Percentiles rank a stretch among this genome's conserved stretches.
These are phyloP conservation scores for Aspergillus sp. DNA, from an alignment of 2,329 filamentous ascomycete genomes.

Conservation along the genomic window DNA sequence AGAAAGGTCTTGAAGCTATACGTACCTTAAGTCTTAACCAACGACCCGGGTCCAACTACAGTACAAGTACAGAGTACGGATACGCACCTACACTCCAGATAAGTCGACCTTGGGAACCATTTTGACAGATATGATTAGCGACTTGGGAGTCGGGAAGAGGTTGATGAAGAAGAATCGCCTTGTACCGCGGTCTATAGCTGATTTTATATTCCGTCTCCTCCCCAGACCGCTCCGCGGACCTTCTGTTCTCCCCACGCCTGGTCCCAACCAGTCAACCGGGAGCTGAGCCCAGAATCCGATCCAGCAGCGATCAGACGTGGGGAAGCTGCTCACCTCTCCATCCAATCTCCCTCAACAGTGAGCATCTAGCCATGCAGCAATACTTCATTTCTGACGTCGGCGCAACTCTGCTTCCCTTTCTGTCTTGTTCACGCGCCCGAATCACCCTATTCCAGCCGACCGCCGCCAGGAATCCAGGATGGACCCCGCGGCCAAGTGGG, in stretches of 20 bases:
- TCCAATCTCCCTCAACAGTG: background rate
- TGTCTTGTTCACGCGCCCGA: background rate
- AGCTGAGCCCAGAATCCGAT: background rate
- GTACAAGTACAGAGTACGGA: too few species aligned
- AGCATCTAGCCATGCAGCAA: background rate
- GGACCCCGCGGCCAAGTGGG: background rate
- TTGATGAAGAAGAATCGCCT: background rate
- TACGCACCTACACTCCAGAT: background rate
- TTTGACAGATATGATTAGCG: background rate
- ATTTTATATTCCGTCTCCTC: background rate
- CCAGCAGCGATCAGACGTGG: background rate
- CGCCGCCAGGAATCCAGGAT: background rate
- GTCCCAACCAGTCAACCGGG: background rate
- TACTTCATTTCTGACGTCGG: background rate
- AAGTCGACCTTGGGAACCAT: background rate
- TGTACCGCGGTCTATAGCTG: background rate
- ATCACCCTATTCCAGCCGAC: background rate
- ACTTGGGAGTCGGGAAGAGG: background rate
- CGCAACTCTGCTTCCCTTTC: background rate
- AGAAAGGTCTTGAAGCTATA: background rate
- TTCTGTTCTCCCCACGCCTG: background rate
- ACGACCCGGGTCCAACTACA: background rate
- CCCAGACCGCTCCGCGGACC: constrained; percentile 1
- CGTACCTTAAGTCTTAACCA: background rate
- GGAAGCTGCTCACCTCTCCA: background rate